Base-by-base conservation (phyloP, 2,329 filamentous ascomycete genomes). In the Penicillium sp. region DNA sequence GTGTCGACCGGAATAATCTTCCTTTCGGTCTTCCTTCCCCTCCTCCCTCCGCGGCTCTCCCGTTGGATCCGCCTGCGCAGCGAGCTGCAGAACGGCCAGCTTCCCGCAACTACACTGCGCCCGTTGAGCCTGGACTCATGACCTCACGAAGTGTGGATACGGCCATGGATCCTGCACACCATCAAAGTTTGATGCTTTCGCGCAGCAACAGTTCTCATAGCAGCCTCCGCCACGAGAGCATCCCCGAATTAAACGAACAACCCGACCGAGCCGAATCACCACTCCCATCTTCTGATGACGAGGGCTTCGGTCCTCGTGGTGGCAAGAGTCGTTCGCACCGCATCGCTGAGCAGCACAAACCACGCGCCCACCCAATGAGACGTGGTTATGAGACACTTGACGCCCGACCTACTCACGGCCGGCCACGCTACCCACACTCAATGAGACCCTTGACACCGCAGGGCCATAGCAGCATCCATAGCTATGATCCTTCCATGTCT, bases 251-350 rank as follows among this genome's bases (percentile, higher is more conserved):
- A 14, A 52, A 58, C 10, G 57, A 45, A 14, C 24, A 63, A 13
- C 55, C 49, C 19, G 51, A 51, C 37, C 65, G 62, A n/a, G 60
- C 68, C 3, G 69, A 71, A 26, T 74, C 70, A 6, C 71, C 73
- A 9, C 58, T 77, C 9, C 71, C 74, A n/a, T 76, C 74, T 31
- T 77, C 74, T 0, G 75, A 77, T 35, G 74, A 77, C 11, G 75
- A 77, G 54, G 65, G 68, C n/a, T 65, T 70, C 31, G 65, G 63
- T 11, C 63, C 58, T 1, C 54, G 48, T 19, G 42, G 55, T 16
- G 60, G 57, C 8, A 42, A 50, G n/a, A 43, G 54, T 24, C 55
- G 52, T 8, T 22, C 60, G 14, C 63, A 54, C 2, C 57, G 59
- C 13, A 29, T 54, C 44, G 55, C 47, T 54, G 63, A 60, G 45